phyloP scores from a whole-genome alignment of 202 grass and related monocot species.

The Hordeum pubiflorum region DNA sequence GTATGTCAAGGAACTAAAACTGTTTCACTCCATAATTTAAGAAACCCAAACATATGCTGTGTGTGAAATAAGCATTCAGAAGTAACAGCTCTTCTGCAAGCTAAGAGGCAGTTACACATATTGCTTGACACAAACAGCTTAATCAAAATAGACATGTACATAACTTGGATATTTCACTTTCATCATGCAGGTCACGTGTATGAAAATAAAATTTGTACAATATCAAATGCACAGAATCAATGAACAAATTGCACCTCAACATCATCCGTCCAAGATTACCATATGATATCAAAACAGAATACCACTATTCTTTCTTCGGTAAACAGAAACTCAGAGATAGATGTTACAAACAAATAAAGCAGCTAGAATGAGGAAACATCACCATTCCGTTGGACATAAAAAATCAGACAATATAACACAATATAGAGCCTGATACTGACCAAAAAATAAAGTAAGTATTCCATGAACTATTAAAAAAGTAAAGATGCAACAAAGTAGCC shows the following conservation, averaged over 20 bases:
- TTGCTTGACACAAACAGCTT: conserved; percentile 20
- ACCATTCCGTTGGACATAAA: neutral
- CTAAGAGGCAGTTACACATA: conserved; percentile 10
- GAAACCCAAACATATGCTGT: neutral
- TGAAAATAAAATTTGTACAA: neutral
- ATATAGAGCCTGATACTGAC: neutral
- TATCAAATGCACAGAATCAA: neutral
- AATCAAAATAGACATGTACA: neutral
- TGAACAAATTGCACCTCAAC: neutral
- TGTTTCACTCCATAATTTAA: neutral
- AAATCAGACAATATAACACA: neutral
- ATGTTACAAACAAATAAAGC: neutral
- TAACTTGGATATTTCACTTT: neutral
- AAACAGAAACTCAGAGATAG: neutral
- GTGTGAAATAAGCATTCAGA: neutral
- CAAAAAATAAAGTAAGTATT: neutral
- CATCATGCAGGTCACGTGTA: neutral
- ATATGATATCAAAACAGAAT: neutral
- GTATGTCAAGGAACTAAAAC: neutral
- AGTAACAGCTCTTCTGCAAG: neutral
- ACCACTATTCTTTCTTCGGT: neutral
- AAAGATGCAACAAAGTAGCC: neutral
- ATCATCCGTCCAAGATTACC: neutral
- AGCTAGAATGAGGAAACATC: neutral
- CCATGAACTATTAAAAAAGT: neutral